A percentile compares a stretch with the other conserved stretches of the same genome.
These are phyloP conservation scores for Casuarina equisetifolia DNA, from an alignment of 306 rosid species.

Conservation along the genomic window DNA sequence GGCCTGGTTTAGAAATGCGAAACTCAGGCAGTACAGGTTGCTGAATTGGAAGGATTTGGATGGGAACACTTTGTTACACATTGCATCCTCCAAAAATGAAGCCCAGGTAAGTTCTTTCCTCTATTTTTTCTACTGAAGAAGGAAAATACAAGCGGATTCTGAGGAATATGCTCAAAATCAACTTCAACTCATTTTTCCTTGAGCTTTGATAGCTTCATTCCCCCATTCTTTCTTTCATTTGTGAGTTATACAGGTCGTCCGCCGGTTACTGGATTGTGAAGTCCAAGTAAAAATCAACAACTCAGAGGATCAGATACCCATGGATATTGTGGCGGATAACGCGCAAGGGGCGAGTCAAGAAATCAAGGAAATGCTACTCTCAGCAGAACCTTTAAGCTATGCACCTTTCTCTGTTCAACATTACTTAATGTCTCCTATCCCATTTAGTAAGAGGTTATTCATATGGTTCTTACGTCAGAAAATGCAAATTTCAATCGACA, in stretches of 20 bases:
- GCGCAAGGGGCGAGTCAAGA: neutral
- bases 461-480: neutral
- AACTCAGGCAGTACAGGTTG: neutral
- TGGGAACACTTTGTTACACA: slow-evolving; percentile 39
- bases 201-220: too few species aligned
- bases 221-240: too few species aligned
- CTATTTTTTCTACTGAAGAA: neutral
- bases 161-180: too few species aligned
- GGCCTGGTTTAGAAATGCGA: neutral
- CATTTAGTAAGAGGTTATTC: neutral
- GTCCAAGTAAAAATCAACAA: neutral
- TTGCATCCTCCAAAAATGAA: slow-evolving; percentile 19
- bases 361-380: slow-evolving; percentile 14
- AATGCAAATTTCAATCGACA: neutral
- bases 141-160: too few species aligned
- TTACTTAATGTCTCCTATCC: neutral
- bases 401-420: too few species aligned
- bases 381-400: neutral
- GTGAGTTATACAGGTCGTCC: neutral
- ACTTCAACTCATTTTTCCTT: too few species aligned
- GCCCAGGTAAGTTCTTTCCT: slow-evolving; percentile 9
- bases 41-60: slow-evolving; percentile 6
- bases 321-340: neutral
- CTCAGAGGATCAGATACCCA: neutral
- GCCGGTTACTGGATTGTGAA: neutral